Evolutionary conservation across 331 rosid species (phyloP).

Genomic region (Erythrophleum ivorense): DNA sequence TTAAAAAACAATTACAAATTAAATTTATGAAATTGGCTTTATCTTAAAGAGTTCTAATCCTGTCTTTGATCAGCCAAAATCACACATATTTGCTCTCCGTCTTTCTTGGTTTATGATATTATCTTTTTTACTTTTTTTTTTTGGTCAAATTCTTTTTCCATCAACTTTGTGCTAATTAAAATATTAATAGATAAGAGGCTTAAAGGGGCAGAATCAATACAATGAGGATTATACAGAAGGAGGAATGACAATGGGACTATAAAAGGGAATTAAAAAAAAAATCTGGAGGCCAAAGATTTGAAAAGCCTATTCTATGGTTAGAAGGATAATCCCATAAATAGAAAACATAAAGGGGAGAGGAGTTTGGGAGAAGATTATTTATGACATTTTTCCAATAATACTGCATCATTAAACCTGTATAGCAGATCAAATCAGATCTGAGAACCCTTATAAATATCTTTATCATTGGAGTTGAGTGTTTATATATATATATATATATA

Average conservation of each 20-base stretch:
- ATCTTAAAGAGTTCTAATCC: no score
- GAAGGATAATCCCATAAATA: neutral
- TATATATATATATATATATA: no score
- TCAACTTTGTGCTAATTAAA: neutral
- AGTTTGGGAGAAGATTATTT: neutral
- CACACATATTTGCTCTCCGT: no score
- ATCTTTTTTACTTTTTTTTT: neutral
- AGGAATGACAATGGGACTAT: neutral
- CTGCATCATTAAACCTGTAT: neutral
- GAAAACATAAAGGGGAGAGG: neutral
- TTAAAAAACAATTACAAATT: no score
- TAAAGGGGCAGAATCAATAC: neutral
- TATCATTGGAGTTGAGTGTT: neutral
- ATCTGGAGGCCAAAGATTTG: neutral
- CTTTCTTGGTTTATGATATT: neutral
- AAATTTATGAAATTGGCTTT: no score
- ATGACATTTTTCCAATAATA: neutral
- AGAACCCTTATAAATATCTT: neutral
- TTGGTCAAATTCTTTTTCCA: neutral
- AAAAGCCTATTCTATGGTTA: neutral
- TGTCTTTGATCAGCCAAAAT: no score
- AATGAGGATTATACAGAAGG: neutral
- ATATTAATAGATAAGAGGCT: neutral
- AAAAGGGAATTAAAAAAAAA: no score
- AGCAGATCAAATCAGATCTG: neutral